Evolutionary conservation across 2,329 filamentous ascomycete genomes (phyloP), one percentile per base, ranked within the genome.

Genomic region (Aureobasidium lini): DNA sequence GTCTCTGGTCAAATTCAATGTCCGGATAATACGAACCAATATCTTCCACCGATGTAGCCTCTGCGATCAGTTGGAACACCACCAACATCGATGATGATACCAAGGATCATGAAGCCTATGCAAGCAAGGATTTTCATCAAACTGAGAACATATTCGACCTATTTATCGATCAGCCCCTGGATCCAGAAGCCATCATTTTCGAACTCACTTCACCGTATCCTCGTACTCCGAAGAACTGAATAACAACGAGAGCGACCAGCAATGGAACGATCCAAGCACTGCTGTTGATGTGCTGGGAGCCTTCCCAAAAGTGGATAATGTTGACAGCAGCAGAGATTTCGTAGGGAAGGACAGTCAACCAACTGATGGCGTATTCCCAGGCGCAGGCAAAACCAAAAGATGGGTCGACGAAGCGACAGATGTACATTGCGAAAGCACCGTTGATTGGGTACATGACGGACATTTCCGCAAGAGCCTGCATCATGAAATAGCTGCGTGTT

Each of bases 41-140:
- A 85, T 50, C 77, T 76, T 29, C 79, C 83, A 16, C 85, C 84
- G 43, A 86, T 80, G 67, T 86, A 84, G 39, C 81, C 79, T 65
- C 76, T 71, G 62, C 75, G 64, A 61, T 79, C 69, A 0, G 72
- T 75, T 4, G 84, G 83, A 0, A 83, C 84, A 52, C 81, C 83
- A 49, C 83, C 83, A 58, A 73, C 76, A 68, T 84, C 78, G 65
- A 85, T 78, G 60, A 85, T 71, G 58, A 86, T 83, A 43, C 80
- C 83, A 29, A 86, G 72, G 64, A 88, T 78, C 68, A 87, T 87
- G 69, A 87, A 87, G 3, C 84, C 84, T 7, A 81, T 73, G 66
- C 81, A 79, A 47, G 84, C 70, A 31, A 69, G 59, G 39, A 72
- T 65, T 61, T 73, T 72, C 64, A 71, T 65, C 60, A 70, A 66